Conservation (phyloP, 192 early-diverging fungal genomes). For the Gamsiella multidivaricata region DNA sequence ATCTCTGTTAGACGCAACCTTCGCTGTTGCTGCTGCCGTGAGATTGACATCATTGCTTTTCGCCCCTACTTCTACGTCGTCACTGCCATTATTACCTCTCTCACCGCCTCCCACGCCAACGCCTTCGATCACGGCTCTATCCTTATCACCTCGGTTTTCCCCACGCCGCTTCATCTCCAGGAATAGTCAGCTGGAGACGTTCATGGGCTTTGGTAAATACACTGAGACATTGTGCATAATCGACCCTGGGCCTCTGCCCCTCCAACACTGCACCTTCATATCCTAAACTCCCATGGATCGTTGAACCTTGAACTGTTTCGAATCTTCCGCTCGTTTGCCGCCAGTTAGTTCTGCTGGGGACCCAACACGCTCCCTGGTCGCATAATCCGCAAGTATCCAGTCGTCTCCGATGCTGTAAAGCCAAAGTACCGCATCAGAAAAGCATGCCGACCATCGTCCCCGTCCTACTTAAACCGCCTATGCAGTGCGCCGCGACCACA, state of each 20-base stretch:
- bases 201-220: too few relatives aligned
- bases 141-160: too few relatives aligned
- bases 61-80: too few relatives aligned
- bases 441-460: slow-evolving; percentile 46
- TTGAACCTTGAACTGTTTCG: slow-evolving; percentile 9
- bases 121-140: too few relatives aligned
- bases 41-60: not conserved
- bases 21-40: not conserved
- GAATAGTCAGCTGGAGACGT: too few relatives aligned
- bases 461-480: slow-evolving; percentile 35
- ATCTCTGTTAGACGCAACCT: too few relatives aligned
- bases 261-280: not conserved
- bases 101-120: too few relatives aligned
- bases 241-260: too few relatives aligned
- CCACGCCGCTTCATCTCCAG: too few relatives aligned
- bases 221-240: too few relatives aligned
- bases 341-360: slow-evolving; percentile 79
- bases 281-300: not conserved
- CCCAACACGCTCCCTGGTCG: slow-evolving; percentile 78
- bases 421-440: slow-evolving; percentile 79
- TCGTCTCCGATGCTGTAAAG: slow-evolving; percentile 74
- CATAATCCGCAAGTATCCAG: slow-evolving; percentile 71
- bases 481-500: slow-evolving; percentile 42
- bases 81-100: too few relatives aligned
- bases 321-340: slow-evolving; percentile 34